Evolutionary conservation across 768 basidiomycete species (phyloP).

Genomic region (Sarcodon aspratus): DNA sequence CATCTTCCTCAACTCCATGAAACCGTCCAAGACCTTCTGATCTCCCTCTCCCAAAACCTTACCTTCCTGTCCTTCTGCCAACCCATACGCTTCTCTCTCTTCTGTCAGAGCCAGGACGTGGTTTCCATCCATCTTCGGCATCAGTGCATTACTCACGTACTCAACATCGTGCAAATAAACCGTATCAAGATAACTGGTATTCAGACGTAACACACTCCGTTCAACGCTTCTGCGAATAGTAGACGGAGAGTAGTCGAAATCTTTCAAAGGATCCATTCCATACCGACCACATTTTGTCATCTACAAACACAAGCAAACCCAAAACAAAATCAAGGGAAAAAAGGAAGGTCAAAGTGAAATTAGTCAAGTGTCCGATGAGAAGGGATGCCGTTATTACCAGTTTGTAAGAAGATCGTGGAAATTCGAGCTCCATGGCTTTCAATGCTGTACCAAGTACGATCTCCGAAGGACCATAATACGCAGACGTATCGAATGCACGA

Average conservation of each 20-base stretch:
- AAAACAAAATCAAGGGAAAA: neutral
- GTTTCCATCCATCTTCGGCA: constrained; percentile 40
- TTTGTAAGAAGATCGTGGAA: constrained; percentile 69
- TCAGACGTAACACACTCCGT: constrained; percentile 55
- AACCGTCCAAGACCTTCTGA: constrained; percentile 55
- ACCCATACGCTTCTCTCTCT: constrained; percentile 53
- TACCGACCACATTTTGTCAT: constrained; percentile 85
- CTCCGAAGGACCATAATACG: constrained; percentile 76
- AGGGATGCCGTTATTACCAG: constrained; percentile 33
- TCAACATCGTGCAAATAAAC: constrained; percentile 85
- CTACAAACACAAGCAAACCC: constrained; percentile 25
- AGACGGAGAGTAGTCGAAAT: constrained; percentile 66
- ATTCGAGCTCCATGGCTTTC: constrained; percentile 47
- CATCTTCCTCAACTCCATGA: constrained; percentile 51
- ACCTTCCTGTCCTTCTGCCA: constrained; percentile 44
- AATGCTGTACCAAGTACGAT: constrained; percentile 61
- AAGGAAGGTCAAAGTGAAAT: neutral
- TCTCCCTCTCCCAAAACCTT: constrained; percentile 60
- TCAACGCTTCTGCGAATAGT: constrained; percentile 56
- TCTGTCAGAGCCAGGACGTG: constrained; percentile 41
- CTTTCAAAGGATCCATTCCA: constrained; percentile 27
- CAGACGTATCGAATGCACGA: constrained; percentile 70
- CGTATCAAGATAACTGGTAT: constrained; percentile 68
- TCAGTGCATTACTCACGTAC: constrained; percentile 47
- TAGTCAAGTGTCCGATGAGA: too few relatives aligned